Base-by-base conservation (phyloP, 1,139 yeast genomes). In the Arxiozyma heterogenica region DNA sequence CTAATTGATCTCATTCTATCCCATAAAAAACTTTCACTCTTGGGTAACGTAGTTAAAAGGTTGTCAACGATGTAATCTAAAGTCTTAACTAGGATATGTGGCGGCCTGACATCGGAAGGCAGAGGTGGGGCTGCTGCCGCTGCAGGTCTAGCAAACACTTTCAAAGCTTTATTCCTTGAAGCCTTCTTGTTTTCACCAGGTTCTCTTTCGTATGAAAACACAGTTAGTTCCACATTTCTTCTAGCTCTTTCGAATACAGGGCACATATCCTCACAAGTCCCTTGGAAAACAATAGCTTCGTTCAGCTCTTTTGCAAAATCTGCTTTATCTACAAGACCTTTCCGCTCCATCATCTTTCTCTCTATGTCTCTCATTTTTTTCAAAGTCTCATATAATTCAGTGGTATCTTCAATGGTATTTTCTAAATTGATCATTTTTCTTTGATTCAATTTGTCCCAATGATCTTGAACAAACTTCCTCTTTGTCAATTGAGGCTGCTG, bases 51-150 rank as follows among this genome's bases (percentile, higher is more conserved):
- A 0, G 80, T 80, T 8, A 91, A 69, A 1, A 86, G 71, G 48
- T 80, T 76, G 21, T 82, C 82, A 6, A 88, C 79, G 50, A 93
- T 75, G 65, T 86, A 87, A 57, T 85, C 76, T 56, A 93, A 72
- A 0, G 96, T 84, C 43, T 73, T 65, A 12, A 77, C 77, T 52
- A 94, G 71, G 1, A 91, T 75, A 56, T 77, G 79, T 0, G 99
- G 98, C 1, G 98, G 96, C 59, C 99, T 77, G 1, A 94, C 99
- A 68, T 94, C 98, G 0, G 97, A 89, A 0, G 98, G 99, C 54
- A 94, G 73, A 4, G 98, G 96, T 5, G 98, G 98, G 0, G 97
- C 96, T 62, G 94, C 97, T 12, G 98, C 98, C 1, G 98, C 98
- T 12, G 96, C 96, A 0, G 99, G 98, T 61, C 99, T 76, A 41